These are phyloP conservation scores for Yamadazyma membranifaciens DNA, from an alignment of 1,139 yeast species.

Conservation along the genomic window DNA sequence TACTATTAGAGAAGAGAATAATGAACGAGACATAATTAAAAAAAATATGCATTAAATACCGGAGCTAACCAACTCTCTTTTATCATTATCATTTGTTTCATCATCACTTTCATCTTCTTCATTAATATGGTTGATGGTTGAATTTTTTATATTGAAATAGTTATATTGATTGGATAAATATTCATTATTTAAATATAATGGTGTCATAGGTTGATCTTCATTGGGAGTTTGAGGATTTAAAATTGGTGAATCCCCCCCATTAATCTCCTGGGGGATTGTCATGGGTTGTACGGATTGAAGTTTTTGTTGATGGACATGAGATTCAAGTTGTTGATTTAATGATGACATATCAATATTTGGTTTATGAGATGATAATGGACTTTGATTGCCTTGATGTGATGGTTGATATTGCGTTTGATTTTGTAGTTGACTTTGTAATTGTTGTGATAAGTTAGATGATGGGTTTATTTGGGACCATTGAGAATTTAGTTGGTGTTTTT, in stretches of 20 bases:
- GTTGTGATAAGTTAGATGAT: constrained; percentile 3
- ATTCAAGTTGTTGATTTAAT: constrained; percentile 1
- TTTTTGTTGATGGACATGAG: neutral
- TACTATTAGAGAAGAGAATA: too few relatives aligned
- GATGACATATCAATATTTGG: neutral
- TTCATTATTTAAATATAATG: constrained; percentile 30
- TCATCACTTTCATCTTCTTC: constrained; percentile 6
- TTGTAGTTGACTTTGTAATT: constrained; percentile 1
- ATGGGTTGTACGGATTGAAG: constrained; percentile 7
- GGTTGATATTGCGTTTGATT: constrained; percentile 1
- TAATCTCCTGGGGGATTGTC: constrained; percentile 8
- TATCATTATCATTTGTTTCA: constrained; percentile 11
- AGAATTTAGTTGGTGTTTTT: constrained; percentile 5
- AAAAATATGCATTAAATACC: too few relatives aligned
- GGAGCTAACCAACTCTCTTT: too few relatives aligned
- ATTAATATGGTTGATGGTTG: constrained; percentile 8
- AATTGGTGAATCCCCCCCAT: constrained; percentile 35
- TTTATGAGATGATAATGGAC: neutral
- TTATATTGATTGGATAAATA: constrained; percentile 6
- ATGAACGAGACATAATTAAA: too few relatives aligned
- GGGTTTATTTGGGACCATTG: neutral
- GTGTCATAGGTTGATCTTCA: constrained; percentile 50
- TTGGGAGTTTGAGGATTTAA: constrained; percentile 43
- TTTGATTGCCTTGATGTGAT: constrained; percentile 7
- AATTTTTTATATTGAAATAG: constrained; percentile 13